Conservation (phyloP, 1,139 yeast species). For the Zygosaccharomyces sapae region DNA sequence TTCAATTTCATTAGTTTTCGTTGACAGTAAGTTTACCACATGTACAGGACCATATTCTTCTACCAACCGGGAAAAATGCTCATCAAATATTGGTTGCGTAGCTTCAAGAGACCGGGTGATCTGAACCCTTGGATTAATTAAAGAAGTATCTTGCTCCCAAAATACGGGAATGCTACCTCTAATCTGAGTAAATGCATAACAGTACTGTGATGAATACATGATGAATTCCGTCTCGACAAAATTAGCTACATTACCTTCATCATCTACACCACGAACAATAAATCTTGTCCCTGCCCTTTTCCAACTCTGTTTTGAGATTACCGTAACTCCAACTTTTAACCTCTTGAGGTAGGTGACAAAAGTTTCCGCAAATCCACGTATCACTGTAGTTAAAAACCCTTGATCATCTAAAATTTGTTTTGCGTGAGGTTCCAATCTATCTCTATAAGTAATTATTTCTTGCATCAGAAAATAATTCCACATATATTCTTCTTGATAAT, state of each 20-base stretch:
- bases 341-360: constrained; percentile 49
- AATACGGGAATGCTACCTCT: constrained; percentile 95
- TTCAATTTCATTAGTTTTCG: constrained; percentile 72
- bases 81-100: constrained; percentile 82
- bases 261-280: constrained; percentile 93
- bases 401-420: constrained; percentile 63
- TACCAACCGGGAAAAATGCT: constrained; percentile 67
- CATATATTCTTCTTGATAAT: constrained; percentile 81
- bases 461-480: constrained; percentile 94
- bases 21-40: constrained; percentile 75
- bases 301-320: constrained; percentile 92
- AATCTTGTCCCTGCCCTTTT: constrained; percentile 93
- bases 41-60: constrained; percentile 83
- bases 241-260: constrained; percentile 91
- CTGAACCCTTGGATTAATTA: constrained; percentile 78
- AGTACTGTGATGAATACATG: constrained; percentile 51
- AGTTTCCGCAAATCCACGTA: constrained; percentile 92
- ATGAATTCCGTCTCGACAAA: constrained; percentile 93
- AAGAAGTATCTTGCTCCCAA: constrained; percentile 95
- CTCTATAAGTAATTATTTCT: constrained; percentile 70
- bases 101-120: constrained; percentile 88
- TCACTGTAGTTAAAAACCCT: constrained; percentile 82
- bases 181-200: constrained; percentile 76
- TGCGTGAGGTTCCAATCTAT: constrained; percentile 59
- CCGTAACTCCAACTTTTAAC: constrained; percentile 59